phyloP scores from a whole-genome alignment of 805 yeast genomes.

The Yamadazyma phyllophila region DNA sequence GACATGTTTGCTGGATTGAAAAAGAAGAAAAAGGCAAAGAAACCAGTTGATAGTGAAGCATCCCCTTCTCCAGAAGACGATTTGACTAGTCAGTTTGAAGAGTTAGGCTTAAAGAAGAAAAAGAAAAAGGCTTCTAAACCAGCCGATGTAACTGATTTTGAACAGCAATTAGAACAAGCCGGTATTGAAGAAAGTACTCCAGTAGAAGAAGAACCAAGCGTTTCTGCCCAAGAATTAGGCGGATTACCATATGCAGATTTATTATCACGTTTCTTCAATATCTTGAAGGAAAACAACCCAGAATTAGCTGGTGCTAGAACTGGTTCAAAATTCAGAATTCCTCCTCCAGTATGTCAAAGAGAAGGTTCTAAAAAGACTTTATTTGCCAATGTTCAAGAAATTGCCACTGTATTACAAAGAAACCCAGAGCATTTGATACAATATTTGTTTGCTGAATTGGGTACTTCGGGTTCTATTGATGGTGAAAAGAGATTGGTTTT shows the following conservation, averaged over 20 bases:
- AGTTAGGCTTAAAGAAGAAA: conserved; percentile 58
- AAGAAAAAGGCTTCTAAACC: conserved; percentile 69
- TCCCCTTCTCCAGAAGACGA: conserved; percentile 28
- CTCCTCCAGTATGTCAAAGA: conserved; percentile 95
- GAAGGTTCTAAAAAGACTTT: conserved; percentile 97
- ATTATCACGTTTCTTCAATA: conserved; percentile 79
- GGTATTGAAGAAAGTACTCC: conserved; percentile 60
- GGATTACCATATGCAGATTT: conserved; percentile 76
- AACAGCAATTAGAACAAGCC: conserved; percentile 84
- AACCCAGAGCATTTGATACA: conserved; percentile 96
- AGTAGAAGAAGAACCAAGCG: conserved; percentile 25
- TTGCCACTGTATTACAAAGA: conserved; percentile 90
- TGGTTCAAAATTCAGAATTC: conserved; percentile 90
- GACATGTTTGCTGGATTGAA: conserved; percentile 72
- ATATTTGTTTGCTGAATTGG: conserved; percentile 95
- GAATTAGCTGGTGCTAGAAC: conserved; percentile 96
- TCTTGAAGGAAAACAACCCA: conserved; percentile 91
- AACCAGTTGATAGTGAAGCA: conserved; percentile 26
- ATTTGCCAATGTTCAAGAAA: conserved; percentile 94
- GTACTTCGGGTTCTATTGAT: conserved; percentile 98
- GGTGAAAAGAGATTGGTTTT: conserved; percentile 96
- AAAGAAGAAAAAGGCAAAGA: conserved; percentile 74
- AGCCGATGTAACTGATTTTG: conserved; percentile 74
- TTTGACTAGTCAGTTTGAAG: conserved; percentile 37
- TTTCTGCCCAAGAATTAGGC: conserved; percentile 30